These are phyloP conservation scores for Ophiostoma australiae DNA, from an alignment of 2,329 filamentous ascomycete species.

Conservation along the genomic window DNA sequence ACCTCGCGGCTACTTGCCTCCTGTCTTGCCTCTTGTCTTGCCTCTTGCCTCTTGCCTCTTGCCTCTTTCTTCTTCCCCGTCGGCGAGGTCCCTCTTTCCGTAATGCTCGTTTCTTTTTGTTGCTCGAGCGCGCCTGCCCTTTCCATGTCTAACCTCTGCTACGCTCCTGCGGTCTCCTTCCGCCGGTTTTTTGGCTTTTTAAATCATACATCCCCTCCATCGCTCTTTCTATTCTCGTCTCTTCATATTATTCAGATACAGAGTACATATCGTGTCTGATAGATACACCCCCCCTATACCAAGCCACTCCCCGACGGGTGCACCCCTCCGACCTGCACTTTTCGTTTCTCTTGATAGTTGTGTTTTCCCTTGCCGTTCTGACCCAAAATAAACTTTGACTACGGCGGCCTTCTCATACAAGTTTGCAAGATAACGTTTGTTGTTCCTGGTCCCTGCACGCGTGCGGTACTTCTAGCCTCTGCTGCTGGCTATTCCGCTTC, in stretches of 20 bases:
- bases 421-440: neutral
- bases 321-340: neutral
- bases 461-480: neutral
- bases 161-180: neutral
- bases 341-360: neutral
- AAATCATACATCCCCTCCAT: neutral
- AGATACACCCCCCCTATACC: neutral
- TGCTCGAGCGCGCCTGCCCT: too few species aligned
- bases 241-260: neutral
- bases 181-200: neutral
- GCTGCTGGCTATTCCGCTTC: neutral
- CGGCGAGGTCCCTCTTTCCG: neutral
- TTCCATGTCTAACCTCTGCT: neutral
- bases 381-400: neutral
- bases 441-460: slow-evolving; percentile 10
- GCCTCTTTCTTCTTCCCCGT: neutral
- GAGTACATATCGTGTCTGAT: neutral
- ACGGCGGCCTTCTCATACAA: neutral
- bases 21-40: neutral
- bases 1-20: neutral
- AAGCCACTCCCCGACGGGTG: neutral
- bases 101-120: neutral
- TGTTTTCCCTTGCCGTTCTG: neutral
- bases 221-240: neutral
- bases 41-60: neutral